A percentile compares a stretch with the other conserved stretches of the same genome.
Conservation (phyloP, 2,329 filamentous ascomycete species). For the Epichloe uncinata region DNA sequence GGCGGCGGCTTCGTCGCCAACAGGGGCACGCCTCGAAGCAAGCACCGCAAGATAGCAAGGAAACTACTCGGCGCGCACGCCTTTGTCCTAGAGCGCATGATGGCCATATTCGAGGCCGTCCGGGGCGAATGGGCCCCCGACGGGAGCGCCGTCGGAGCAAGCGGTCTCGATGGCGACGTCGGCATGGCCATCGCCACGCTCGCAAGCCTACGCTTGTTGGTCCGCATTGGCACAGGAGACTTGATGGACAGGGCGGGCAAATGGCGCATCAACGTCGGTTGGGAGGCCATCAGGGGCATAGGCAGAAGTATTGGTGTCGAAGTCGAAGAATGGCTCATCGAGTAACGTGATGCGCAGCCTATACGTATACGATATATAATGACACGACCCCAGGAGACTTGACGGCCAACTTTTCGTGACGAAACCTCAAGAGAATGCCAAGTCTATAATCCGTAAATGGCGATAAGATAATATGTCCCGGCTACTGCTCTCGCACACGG, state of each 20-base stretch:
- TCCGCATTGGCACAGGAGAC: slow-evolving; percentile 51
- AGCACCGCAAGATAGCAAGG: slow-evolving; percentile 60
- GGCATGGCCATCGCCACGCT: slow-evolving; percentile 59
- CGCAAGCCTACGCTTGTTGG: slow-evolving; percentile 53
- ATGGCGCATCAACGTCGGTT: slow-evolving; percentile 68
- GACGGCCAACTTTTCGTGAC: too few relatives aligned
- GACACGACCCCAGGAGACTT: too few relatives aligned
- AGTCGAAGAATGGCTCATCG: slow-evolving; percentile 62
- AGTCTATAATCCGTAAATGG: too few relatives aligned
- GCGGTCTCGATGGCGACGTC: slow-evolving; percentile 39
- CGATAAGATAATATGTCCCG: too few relatives aligned
- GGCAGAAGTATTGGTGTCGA: slow-evolving; percentile 66
- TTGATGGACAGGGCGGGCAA: slow-evolving; percentile 54
- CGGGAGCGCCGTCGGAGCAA: slow-evolving; percentile 14
- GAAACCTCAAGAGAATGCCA: too few relatives aligned
- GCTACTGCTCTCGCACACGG: too few relatives aligned
- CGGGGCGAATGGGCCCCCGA: slow-evolving; percentile 37
- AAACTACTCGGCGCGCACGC: slow-evolving; percentile 65
- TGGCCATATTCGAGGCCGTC: slow-evolving; percentile 63
- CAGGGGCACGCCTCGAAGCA: slow-evolving; percentile 24
- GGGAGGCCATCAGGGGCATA: slow-evolving; percentile 60
- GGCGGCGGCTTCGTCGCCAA: slow-evolving; percentile 30
- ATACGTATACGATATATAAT: too few relatives aligned
- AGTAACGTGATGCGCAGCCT: slow-evolving; percentile 26
- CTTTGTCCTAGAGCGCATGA: slow-evolving; percentile 64